Evolutionary conservation across 1,284 basidiomycete genomes (phyloP).

Genomic region (Cutaneotrichosporon sp.): DNA sequence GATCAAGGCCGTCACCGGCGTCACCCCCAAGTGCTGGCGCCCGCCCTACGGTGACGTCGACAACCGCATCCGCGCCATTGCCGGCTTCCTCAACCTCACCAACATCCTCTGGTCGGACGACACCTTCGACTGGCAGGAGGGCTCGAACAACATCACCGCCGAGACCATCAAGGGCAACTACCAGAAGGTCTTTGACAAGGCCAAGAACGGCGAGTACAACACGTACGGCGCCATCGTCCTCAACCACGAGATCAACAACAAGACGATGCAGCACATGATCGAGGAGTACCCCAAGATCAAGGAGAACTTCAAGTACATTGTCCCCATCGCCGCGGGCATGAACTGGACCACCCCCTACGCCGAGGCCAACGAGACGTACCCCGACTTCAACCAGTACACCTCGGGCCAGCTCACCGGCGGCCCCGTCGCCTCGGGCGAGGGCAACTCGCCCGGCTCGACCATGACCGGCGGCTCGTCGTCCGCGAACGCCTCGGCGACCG

Average conservation of each 20-base stretch:
- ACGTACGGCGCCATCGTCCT: conserved; percentile 55
- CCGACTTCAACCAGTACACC: conserved; percentile 35
- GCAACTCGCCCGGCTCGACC: not conserved
- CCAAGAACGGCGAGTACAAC: conserved; percentile 48
- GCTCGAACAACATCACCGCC: conserved; percentile 40
- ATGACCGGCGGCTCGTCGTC: not conserved
- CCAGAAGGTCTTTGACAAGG: conserved; percentile 51
- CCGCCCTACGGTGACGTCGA: conserved; percentile 59
- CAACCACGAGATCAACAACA: conserved; percentile 56
- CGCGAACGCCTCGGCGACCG: not conserved
- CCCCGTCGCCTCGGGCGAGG: not conserved
- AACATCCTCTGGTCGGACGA: conserved; percentile 59
- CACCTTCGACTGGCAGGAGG: conserved; percentile 55
- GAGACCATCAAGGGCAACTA: conserved; percentile 55
- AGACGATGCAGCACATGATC: conserved; percentile 50
- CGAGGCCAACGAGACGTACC: conserved; percentile 53
- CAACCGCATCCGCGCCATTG: conserved; percentile 59
- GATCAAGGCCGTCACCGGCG: conserved; percentile 58
- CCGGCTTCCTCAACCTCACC: conserved; percentile 55
- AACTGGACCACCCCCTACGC: conserved; percentile 56
- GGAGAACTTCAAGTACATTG: conserved; percentile 47
- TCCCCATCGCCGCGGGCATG: conserved; percentile 51
- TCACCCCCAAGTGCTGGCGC: conserved; percentile 57
- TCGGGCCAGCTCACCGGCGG: not conserved
- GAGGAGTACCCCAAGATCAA: conserved; percentile 46